Evolutionary conservation across 2,329 filamentous ascomycete species (phyloP).

Genomic region (Bimuria novae-zelandiae): DNA sequence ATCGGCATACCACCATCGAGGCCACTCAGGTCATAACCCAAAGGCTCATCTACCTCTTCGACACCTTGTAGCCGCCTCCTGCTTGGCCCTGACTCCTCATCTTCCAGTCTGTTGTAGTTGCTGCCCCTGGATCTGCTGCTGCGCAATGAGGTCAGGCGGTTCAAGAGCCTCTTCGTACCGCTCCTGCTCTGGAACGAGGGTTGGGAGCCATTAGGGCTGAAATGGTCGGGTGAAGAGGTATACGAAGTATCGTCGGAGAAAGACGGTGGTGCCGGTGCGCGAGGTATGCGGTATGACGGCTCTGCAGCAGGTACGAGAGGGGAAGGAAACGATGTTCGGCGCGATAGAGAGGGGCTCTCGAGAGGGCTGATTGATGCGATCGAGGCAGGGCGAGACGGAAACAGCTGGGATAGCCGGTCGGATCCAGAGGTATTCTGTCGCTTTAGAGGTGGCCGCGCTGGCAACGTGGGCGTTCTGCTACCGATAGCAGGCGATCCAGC

Average conservation of each 20-base stretch:
- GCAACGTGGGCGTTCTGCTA: conserved; percentile 13
- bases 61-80: conserved; percentile 25
- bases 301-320: conserved; percentile 34
- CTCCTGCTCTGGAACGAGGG: conserved; percentile 22
- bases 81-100: conserved; percentile 31
- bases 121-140: conserved; percentile 21
- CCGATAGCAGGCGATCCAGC: conserved; percentile 35
- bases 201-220: conserved; percentile 23
- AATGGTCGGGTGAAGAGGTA: conserved; percentile 25
- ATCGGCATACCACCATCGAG: conserved; percentile 33
- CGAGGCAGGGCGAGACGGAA: conserved; percentile 39
- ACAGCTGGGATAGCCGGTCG: conserved; percentile 43
- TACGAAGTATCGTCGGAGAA: conserved; percentile 40
- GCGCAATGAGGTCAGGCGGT: conserved; percentile 36
- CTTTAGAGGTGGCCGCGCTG: conserved; percentile 28
- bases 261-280: conserved; percentile 37
- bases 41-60: conserved; percentile 37
- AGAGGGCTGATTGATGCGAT: conserved; percentile 30
- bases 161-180: conserved; percentile 38
- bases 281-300: conserved; percentile 34
- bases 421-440: conserved; percentile 39
- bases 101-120: conserved; percentile 38
- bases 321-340: conserved; percentile 37
- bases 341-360: conserved; percentile 20
- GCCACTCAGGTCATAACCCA: conserved; percentile 36